Evolutionary conservation across 1,284 basidiomycete species (phyloP).

Genomic region (Apiotrichum montevideense): DNA sequence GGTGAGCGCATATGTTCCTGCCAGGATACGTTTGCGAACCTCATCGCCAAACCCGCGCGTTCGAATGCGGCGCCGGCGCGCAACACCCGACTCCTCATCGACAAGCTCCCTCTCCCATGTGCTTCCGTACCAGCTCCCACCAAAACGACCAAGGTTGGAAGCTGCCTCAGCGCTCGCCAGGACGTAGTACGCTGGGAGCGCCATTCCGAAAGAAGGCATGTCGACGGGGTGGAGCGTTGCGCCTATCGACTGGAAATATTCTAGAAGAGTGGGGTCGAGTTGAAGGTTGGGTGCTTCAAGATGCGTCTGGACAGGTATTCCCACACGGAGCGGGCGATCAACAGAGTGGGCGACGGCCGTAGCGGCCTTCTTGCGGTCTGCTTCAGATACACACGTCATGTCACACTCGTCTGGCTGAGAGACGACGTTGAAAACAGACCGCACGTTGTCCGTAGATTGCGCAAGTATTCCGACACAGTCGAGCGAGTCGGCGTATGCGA

Average conservation of each 20-base stretch:
- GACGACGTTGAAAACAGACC: constrained; percentile 59
- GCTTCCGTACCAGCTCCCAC: constrained; percentile 62
- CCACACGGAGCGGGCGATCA: constrained; percentile 26
- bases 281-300: constrained; percentile 21
- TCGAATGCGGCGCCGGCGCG: constrained; percentile 56
- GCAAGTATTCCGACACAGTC: constrained; percentile 88
- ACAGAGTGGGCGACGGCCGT: neutral
- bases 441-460: constrained; percentile 52
- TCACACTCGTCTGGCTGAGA: constrained; percentile 66
- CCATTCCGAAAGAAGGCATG: constrained; percentile 68
- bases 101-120: constrained; percentile 51
- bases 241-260: constrained; percentile 55
- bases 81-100: constrained; percentile 48
- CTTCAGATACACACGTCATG: constrained; percentile 61
- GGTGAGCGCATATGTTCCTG: constrained; percentile 86
- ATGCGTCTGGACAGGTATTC: constrained; percentile 30
- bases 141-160: constrained; percentile 85
- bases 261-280: constrained; percentile 46
- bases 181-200: constrained; percentile 90
- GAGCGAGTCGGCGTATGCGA: constrained; percentile 89
- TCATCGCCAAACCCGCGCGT: constrained; percentile 76
- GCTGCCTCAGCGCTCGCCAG: constrained; percentile 90
- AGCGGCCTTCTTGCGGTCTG: constrained; percentile 43
- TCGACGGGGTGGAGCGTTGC: constrained; percentile 68
- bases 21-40: constrained; percentile 78